A percentile compares a stretch with the other conserved stretches of the same genome.
phyloP scores from a whole-genome alignment of 768 basidiomycete species.

The Agaricus sinodeliciosus region DNA sequence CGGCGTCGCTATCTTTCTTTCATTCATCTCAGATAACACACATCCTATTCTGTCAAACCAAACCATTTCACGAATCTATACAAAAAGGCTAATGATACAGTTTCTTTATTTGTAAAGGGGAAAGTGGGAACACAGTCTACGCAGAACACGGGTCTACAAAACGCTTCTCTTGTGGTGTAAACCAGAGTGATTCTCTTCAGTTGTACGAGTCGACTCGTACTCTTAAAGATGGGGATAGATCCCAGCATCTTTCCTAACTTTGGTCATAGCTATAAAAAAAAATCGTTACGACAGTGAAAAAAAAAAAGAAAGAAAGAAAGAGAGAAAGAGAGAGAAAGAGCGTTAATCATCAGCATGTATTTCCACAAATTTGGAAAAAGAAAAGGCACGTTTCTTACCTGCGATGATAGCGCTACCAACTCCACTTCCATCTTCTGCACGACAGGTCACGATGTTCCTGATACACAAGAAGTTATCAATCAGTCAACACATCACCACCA shows the following conservation, averaged over 20 bases:
- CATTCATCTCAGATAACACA: too few relatives aligned
- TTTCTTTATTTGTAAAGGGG: too few relatives aligned
- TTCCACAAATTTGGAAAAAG: not conserved
- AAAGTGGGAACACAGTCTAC: too few relatives aligned
- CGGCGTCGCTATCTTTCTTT: too few relatives aligned
- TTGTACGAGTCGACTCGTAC: not conserved
- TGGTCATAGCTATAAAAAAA: constrained; percentile 72
- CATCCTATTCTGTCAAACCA: too few relatives aligned
- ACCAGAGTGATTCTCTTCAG: not conserved
- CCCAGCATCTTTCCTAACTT: constrained; percentile 65
- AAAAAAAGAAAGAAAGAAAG: not conserved
- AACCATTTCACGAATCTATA: too few relatives aligned
- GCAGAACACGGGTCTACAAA: too few relatives aligned
- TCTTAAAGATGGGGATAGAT: constrained; percentile 43
- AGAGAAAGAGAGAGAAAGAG: not conserved
- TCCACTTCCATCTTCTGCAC: constrained; percentile 89
- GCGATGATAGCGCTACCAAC: constrained; percentile 98
- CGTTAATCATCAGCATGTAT: not conserved
- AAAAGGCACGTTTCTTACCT: constrained; percentile 19
- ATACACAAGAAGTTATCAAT: not conserved
- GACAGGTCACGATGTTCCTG: constrained; percentile 70
- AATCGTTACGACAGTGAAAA: not conserved
- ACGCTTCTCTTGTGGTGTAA: too few relatives aligned
- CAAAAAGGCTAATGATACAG: too few relatives aligned
- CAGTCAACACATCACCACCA: not conserved